Conservation (phyloP, 345 rosid genomes). For the Citrus medica region DNA sequence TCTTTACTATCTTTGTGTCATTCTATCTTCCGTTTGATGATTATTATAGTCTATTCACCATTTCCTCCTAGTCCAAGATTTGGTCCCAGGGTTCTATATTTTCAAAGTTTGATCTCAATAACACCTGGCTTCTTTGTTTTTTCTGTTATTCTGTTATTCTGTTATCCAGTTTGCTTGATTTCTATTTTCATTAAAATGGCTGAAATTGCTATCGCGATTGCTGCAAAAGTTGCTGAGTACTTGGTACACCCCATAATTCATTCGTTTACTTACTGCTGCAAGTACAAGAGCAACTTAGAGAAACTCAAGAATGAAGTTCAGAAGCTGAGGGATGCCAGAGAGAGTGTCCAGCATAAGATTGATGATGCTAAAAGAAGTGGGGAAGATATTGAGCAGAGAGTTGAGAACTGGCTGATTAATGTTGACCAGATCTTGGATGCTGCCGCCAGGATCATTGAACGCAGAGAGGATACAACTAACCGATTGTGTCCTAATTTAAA, state of each 20-base stretch:
- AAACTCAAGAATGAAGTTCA: background rate
- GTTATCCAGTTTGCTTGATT: background rate
- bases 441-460: background rate
- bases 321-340: background rate
- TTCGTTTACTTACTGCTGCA: background rate
- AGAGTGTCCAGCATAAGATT: background rate
- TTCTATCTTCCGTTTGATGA: background rate
- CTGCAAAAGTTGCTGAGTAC: background rate
- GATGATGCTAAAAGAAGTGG: background rate
- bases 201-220: background rate
- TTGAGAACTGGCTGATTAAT: background rate
- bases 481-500: background rate
- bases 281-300: background rate
- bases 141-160: background rate
- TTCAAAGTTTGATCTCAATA: background rate
- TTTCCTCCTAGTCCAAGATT: background rate
- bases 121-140: background rate
- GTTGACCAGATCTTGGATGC: too few relatives aligned
- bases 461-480: background rate
- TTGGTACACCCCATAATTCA: background rate
- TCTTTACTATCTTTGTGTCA: too few relatives aligned
- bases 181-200: background rate
- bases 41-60: background rate
- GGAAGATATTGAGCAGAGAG: background rate
- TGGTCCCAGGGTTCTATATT: background rate